Evolutionary conservation across 495 filamentous ascomycete genomes (phyloP).

Genomic region (Talaromyces liani): DNA sequence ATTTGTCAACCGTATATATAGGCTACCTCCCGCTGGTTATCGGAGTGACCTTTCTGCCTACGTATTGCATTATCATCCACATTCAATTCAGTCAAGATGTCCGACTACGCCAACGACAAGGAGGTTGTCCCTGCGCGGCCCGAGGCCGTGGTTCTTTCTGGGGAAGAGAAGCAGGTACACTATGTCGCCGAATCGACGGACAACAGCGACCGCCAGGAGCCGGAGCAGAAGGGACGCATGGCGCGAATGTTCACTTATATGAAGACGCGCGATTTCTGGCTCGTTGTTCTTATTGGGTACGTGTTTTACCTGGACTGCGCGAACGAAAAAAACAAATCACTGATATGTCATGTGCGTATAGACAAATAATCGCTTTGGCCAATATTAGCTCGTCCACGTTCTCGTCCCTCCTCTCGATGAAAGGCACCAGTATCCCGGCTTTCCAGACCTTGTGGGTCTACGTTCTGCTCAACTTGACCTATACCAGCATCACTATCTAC

Average conservation of each 20-base stretch:
- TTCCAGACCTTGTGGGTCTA: constrained; percentile 97
- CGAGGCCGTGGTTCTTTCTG: neutral
- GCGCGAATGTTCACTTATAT: constrained; percentile 3
- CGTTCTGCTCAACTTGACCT: constrained; percentile 75
- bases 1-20: neutral
- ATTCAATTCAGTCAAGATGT: neutral
- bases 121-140: neutral
- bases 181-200: neutral
- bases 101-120: constrained; percentile 2
- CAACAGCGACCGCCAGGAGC: neutral
- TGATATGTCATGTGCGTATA: constrained; percentile 15
- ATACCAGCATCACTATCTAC: constrained; percentile 76
- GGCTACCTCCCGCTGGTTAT: neutral
- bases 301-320: neutral
- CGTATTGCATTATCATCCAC: neutral
- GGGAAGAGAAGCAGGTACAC: constrained; percentile 4
- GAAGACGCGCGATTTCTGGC: constrained; percentile 7
- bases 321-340: neutral
- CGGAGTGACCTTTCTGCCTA: neutral
- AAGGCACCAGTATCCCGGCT: constrained; percentile 78
- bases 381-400: constrained; percentile 89
- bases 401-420: constrained; percentile 59
- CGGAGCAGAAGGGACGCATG: neutral
- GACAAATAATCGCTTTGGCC: constrained; percentile 78
- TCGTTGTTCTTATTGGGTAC: constrained; percentile 2